phyloP scores from a whole-genome alignment of 768 basidiomycete species.

The Pulveroboletus sp. region DNA sequence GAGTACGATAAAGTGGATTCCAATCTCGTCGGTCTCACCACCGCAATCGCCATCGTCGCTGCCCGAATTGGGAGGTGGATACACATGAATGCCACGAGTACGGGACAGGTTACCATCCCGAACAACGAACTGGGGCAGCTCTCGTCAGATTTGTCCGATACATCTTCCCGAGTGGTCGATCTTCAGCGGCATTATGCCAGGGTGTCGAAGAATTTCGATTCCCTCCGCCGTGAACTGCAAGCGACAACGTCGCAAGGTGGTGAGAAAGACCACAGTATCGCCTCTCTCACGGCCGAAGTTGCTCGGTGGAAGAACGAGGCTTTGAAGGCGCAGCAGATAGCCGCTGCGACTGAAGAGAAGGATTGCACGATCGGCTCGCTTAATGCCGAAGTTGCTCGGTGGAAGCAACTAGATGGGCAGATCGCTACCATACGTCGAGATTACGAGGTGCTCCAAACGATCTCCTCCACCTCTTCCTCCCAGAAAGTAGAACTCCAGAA shows the following conservation, averaged over 20 bases:
- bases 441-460: too few relatives aligned
- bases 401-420: not conserved
- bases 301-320: too few relatives aligned
- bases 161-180: not conserved
- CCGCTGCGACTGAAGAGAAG: too few relatives aligned
- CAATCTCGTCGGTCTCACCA: not conserved
- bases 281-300: too few relatives aligned
- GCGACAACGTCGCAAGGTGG: not conserved
- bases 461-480: not conserved
- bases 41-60: not conserved
- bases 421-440: too few relatives aligned
- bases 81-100: not conserved
- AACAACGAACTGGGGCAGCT: conserved; percentile 5
- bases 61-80: conserved; percentile 1
- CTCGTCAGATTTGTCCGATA: not conserved
- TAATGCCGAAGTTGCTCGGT: not conserved
- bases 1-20: not conserved
- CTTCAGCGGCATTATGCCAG: not conserved
- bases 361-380: too few relatives aligned
- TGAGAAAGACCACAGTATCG: too few relatives aligned
- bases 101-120: not conserved
- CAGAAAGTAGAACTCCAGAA: not conserved
- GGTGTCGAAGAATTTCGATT: not conserved
- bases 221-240: not conserved
- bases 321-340: too few relatives aligned